A percentile compares a stretch with the other conserved stretches of the same genome.
These are phyloP conservation scores for Blastobotrys illinoisensis DNA, from an alignment of 1,139 yeast genomes.

Conservation along the genomic window DNA sequence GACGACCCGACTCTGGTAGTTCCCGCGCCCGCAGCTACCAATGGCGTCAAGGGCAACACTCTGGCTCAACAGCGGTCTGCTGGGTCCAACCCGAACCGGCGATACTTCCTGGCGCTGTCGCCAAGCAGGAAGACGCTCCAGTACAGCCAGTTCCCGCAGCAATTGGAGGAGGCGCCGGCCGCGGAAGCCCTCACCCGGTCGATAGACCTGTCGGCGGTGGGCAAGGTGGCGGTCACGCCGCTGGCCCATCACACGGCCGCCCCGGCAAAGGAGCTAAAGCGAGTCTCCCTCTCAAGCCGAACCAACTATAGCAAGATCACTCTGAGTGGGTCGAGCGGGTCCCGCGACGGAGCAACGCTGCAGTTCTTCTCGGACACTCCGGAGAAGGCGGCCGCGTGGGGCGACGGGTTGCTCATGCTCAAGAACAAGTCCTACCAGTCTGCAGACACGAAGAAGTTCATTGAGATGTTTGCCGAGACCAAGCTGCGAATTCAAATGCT, in stretches of 20 bases:
- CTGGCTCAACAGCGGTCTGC: constrained; percentile 27
- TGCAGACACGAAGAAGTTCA: constrained; percentile 53
- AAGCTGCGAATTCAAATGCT: constrained; percentile 64
- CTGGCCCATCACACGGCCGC: constrained; percentile 16
- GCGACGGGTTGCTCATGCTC: constrained; percentile 71
- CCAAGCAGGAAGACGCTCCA: constrained; percentile 64
- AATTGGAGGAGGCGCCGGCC: constrained; percentile 47
- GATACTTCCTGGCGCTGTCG: constrained; percentile 58
- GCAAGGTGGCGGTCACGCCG: constrained; percentile 25
- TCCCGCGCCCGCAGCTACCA: constrained; percentile 24
- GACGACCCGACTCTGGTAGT: constrained; percentile 42
- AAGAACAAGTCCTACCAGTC: constrained; percentile 43
- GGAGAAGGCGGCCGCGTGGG: constrained; percentile 68
- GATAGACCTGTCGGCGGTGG: constrained; percentile 23
- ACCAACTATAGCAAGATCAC: constrained; percentile 27
- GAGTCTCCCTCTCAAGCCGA: constrained; percentile 25
- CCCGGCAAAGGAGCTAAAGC: constrained; percentile 20
- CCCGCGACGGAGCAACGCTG: constrained; percentile 33
- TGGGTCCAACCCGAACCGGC: constrained; percentile 32
- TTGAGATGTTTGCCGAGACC: constrained; percentile 51
- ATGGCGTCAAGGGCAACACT: background rate
- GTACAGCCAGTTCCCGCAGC: constrained; percentile 53
- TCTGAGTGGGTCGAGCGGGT: constrained; percentile 21
- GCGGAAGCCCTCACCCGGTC: constrained; percentile 40
- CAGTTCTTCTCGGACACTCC: constrained; percentile 69